Evolutionary conservation across 805 yeast genomes (phyloP).

Genomic region (Metschnikowia santaceciliae): DNA sequence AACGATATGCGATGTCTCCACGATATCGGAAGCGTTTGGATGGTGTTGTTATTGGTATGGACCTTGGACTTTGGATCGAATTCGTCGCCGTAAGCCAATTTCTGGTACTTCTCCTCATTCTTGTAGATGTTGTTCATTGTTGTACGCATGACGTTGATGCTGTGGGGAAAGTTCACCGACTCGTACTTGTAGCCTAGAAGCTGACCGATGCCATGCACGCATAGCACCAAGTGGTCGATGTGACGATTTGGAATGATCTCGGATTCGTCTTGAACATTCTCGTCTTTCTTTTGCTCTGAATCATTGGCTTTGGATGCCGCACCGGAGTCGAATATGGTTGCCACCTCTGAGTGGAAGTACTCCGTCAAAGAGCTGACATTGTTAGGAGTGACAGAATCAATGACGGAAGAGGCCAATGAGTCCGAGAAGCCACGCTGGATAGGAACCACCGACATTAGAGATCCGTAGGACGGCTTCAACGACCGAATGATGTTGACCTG

Average conservation of each 20-base stretch:
- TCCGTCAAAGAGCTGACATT: slow-evolving; percentile 34
- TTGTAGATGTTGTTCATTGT: slow-evolving; percentile 49
- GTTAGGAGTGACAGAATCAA: slow-evolving; percentile 29
- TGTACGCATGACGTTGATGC: slow-evolving; percentile 61
- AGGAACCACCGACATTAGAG: slow-evolving; percentile 44
- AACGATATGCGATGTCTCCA: slow-evolving; percentile 84
- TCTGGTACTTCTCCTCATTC: slow-evolving; percentile 36
- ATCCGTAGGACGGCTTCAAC: slow-evolving; percentile 31
- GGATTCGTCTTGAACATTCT: slow-evolving; percentile 5
- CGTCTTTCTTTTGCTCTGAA: slow-evolving; percentile 17
- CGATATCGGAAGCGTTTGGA: slow-evolving; percentile 84
- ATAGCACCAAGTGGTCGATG: slow-evolving; percentile 67
- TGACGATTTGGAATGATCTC: slow-evolving; percentile 20
- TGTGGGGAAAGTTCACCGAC: slow-evolving; percentile 82
- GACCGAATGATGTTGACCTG: slow-evolving; percentile 35
- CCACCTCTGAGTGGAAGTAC: slow-evolving; percentile 28
- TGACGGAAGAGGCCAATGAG: slow-evolving; percentile 27
- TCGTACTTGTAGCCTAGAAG: slow-evolving; percentile 73
- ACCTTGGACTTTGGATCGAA: slow-evolving; percentile 14
- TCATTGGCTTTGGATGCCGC: slow-evolving; percentile 4
- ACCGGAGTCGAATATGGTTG: slow-evolving; percentile 18
- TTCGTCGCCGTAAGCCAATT: slow-evolving; percentile 26
- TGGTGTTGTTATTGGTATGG: slow-evolving; percentile 44
- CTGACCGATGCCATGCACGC: slow-evolving; percentile 96
- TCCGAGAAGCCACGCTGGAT: slow-evolving; percentile 49